phyloP scores from a whole-genome alignment of 139 green algal species.

The Tetratostichococcus sp. region DNA sequence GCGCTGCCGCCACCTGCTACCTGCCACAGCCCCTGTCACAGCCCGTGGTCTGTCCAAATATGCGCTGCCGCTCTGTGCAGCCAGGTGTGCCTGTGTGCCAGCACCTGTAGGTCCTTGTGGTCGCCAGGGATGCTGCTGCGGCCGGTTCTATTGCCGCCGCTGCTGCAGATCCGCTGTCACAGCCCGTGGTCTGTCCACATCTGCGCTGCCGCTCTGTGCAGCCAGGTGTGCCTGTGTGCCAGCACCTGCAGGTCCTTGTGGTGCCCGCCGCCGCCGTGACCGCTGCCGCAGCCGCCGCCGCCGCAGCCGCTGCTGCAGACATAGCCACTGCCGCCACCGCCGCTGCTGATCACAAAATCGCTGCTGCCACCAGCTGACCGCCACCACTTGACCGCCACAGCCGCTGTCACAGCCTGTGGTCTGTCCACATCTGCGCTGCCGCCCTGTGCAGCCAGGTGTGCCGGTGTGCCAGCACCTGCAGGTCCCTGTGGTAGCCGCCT shows the following conservation, averaged over 20 bases:
- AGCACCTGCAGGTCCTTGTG: too few relatives aligned
- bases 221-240: conserved; percentile 52
- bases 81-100: conserved; percentile 59
- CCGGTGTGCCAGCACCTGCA: conserved; percentile 56
- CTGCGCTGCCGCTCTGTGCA: conserved; percentile 57
- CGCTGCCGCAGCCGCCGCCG: too few relatives aligned
- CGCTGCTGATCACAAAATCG: too few relatives aligned
- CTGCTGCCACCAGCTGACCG: too few relatives aligned
- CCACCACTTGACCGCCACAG: too few relatives aligned
- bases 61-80: conserved; percentile 58
- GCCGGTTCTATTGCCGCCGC: too few relatives aligned
- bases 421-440: conserved; percentile 52
- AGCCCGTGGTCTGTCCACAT: conserved; percentile 56
- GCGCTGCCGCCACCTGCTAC: too few relatives aligned
- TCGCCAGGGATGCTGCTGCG: too few relatives aligned
- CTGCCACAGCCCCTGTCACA: conserved; percentile 11
- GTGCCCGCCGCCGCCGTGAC: too few relatives aligned
- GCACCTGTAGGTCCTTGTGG: conserved; percentile 25
- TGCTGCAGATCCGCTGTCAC: too few relatives aligned
- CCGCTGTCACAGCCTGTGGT: conserved; percentile 29
- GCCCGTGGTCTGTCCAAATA: conserved; percentile 51
- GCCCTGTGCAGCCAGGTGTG: conserved; percentile 65
- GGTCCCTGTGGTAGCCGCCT: conserved; percentile 63
- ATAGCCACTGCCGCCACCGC: too few relatives aligned
- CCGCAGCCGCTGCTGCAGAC: too few relatives aligned